Base-by-base conservation (phyloP, 768 basidiomycete species). In the Tulasnella sp. region DNA sequence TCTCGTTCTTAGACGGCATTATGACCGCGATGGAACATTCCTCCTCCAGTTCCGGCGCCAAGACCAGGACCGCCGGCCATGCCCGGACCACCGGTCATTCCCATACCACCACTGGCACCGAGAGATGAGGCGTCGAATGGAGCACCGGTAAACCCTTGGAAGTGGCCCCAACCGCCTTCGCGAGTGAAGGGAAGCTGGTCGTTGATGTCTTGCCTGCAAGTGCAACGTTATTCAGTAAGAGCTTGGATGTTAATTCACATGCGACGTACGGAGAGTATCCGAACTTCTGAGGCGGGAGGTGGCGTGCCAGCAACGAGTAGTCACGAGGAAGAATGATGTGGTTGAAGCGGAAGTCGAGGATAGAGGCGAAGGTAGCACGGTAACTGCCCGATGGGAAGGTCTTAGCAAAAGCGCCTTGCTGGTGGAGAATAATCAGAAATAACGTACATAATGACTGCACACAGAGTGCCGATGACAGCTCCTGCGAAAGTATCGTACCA, bases 401-500 rank as follows among this genome's bases (percentile, higher is more conserved):
- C 22, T 54, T 37, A 69, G 34, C 64, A 31, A 31, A 37, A 46
- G 24, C 8, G 54, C 24, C 4, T 7, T n/a, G n/a, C 7, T n/a
- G 54, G 24, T 11, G 54, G 7, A 22, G 24, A 54, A 24, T 1
- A n/a, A 54, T n/a, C 5, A 24, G 7, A 54, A 0, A 54, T 60
- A 11, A 31, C 64, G 6, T 69, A 69, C 64, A 69, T 20, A 6
- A 89, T 88, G 46, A 90, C 83, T 0, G 90, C 90, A 31, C 86
- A 88, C 73, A 85, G 83, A 24, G 86, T 87, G 3, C 90, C 89
- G 44, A 90, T 91, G 76, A 89, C 20, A 81, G 86, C 89, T 41
- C 91, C 91, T 22, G 87, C 90, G 4, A 90, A 64, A 80, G 90
- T 88, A 83, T 92, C 91, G 83, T 90, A 90, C 89, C 89, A 90